A percentile compares a stretch with the other conserved stretches of the same genome.
phyloP scores from a whole-genome alignment of 495 filamentous ascomycete genomes.

The Penicillium herquei region DNA sequence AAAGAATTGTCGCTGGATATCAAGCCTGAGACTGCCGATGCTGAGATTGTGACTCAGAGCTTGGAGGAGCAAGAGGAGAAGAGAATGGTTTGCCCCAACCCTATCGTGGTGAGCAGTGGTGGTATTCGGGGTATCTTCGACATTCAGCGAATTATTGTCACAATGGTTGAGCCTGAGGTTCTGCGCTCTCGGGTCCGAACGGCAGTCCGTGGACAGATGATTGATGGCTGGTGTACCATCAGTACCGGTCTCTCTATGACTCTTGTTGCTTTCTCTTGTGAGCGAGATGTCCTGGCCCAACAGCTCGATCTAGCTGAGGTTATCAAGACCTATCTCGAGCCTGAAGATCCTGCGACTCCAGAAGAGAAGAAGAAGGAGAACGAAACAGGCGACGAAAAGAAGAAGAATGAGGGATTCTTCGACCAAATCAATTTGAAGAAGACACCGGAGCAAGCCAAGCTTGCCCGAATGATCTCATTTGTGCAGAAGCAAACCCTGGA shows the following conservation, averaged over 20 bases:
- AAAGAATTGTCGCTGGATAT: not conserved
- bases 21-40: not conserved
- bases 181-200: conserved; percentile 12
- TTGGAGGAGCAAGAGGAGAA: not conserved
- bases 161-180: conserved; percentile 10
- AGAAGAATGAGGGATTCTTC: not conserved
- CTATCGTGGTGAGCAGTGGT: conserved; percentile 15
- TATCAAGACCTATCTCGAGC: conserved; percentile 2
- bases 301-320: conserved; percentile 18
- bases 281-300: conserved; percentile 5
- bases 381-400: not conserved
- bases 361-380: not conserved
- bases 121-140: conserved; percentile 21
- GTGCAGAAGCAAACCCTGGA: conserved; percentile 38
- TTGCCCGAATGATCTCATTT: conserved; percentile 40
- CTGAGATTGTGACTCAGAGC: not conserved
- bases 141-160: conserved; percentile 18
- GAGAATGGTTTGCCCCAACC: conserved; percentile 8
- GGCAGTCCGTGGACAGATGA: conserved; percentile 12
- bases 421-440: conserved; percentile 1
- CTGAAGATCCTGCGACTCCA: not conserved
- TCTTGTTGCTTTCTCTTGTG: conserved; percentile 15
- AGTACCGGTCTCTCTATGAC: conserved; percentile 15
- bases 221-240: conserved; percentile 21
- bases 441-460: conserved; percentile 24